Evolutionary conservation across 306 rosid genomes (phyloP).

Genomic region (Acacia confusa): DNA sequence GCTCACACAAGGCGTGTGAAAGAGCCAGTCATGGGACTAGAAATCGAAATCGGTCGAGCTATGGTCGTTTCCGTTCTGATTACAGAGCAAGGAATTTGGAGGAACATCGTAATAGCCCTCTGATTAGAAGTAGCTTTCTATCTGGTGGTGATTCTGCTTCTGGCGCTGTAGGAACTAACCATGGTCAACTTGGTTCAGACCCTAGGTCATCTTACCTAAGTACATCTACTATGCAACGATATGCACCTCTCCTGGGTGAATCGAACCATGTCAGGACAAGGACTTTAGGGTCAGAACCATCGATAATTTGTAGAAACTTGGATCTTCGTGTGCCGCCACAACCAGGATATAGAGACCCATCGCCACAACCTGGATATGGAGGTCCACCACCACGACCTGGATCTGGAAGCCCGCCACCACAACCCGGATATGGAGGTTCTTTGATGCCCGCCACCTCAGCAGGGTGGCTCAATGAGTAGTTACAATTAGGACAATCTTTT

Average conservation of each 20-base stretch:
- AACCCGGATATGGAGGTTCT: constrained; percentile 21
- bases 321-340: constrained; percentile 41
- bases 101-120: constrained; percentile 34
- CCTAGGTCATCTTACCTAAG: constrained; percentile 39
- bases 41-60: constrained; percentile 27
- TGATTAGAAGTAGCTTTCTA: constrained; percentile 12
- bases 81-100: constrained; percentile 38
- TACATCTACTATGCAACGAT: constrained; percentile 58
- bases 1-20: constrained; percentile 26
- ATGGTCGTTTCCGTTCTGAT: constrained; percentile 29
- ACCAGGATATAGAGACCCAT: constrained; percentile 29
- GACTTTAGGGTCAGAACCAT: constrained; percentile 38
- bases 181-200: constrained; percentile 25
- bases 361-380: constrained; percentile 14
- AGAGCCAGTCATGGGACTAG: constrained; percentile 23
- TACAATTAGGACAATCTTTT: neutral
- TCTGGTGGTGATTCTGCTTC: constrained; percentile 27
- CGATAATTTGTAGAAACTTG: constrained; percentile 24
- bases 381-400: neutral
- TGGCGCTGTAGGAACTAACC: constrained; percentile 13
- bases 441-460: constrained; percentile 45
- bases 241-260: constrained; percentile 64
- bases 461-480: constrained; percentile 56
- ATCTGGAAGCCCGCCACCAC: neutral
- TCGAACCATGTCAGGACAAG: constrained; percentile 45